A percentile compares a stretch with the other conserved stretches of the same genome.
phyloP scores from a whole-genome alignment of 2,329 filamentous ascomycete genomes.

The Claviceps maximensis region DNA sequence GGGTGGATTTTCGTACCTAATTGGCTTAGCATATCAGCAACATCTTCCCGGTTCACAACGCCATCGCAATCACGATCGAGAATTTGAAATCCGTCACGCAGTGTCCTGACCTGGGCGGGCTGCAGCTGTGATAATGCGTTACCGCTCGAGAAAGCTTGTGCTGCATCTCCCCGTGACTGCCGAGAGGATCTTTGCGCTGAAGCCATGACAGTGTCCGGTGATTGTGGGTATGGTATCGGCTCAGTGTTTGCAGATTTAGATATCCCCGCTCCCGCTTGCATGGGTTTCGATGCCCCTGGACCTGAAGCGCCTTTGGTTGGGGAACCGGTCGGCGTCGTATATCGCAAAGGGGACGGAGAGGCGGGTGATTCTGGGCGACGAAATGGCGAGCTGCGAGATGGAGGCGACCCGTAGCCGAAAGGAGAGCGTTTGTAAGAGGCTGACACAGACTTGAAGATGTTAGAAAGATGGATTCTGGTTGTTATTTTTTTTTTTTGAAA shows the following conservation, averaged over 20 bases:
- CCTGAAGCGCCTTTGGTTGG: conserved; percentile 33
- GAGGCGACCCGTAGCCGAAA: conserved; percentile 54
- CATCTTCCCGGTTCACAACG: conserved; percentile 65
- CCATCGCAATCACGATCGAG: conserved; percentile 84
- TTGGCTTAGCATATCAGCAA: conserved; percentile 77
- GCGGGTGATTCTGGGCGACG: conserved; percentile 48
- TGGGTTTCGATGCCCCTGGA: conserved; percentile 18
- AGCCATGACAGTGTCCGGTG: conserved; percentile 19
- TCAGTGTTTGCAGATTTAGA: conserved; percentile 18
- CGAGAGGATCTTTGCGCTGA: conserved; percentile 24
- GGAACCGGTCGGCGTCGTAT: conserved; percentile 50
- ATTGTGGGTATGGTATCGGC: conserved; percentile 23
- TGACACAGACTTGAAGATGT: conserved; percentile 34
- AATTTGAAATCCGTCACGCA: conserved; percentile 89
- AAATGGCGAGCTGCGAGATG: conserved; percentile 48
- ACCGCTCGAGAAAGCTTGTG: conserved; percentile 27
- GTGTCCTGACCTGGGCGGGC: conserved; percentile 67
- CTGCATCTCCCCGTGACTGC: conserved; percentile 16
- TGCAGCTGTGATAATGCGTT: conserved; percentile 61
- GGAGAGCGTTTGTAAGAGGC: conserved; percentile 57
- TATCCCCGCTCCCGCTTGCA: conserved; percentile 18
- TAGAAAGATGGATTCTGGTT: too few relatives aligned
- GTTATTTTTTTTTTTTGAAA: too few relatives aligned
- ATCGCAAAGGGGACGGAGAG: conserved; percentile 51
- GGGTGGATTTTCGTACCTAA: conserved; percentile 41